Conservation (phyloP, 345 rosid genomes). For the Salix viminalis region DNA sequence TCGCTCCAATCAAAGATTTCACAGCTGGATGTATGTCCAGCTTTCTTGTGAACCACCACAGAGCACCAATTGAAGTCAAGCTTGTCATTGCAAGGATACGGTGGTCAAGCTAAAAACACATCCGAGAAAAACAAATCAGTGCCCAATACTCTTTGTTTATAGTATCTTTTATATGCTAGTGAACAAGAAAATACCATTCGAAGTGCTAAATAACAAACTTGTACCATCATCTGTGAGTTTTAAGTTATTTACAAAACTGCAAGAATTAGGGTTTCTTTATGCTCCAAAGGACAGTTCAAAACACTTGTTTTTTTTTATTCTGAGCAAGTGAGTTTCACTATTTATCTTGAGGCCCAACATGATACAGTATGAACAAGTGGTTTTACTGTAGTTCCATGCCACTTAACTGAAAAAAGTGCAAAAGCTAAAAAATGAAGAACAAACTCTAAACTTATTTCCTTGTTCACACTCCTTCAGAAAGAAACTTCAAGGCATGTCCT, state of each 20-base stretch:
- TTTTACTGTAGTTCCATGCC: background rate
- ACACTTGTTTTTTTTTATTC: background rate
- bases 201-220: background rate
- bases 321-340: background rate
- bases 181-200: background rate
- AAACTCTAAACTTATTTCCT: background rate
- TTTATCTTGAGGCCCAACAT: background rate
- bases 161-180: background rate
- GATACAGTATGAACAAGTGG: too few species aligned
- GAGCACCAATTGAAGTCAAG: conserved; percentile 43
- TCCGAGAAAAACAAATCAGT: background rate
- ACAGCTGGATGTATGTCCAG: conserved; percentile 85
- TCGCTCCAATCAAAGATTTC: conserved; percentile 62
- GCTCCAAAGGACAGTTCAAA: background rate
- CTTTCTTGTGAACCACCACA: conserved; percentile 82
- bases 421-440: background rate
- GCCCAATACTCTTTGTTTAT: background rate
- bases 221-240: background rate
- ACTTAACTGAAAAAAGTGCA: background rate
- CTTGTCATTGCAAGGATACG: conserved; percentile 83
- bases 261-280: background rate
- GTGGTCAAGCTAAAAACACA: conserved; percentile 61
- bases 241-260: background rate
- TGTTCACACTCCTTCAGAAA: background rate
- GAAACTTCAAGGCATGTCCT: background rate